Percentiles rank a stretch among this genome's conserved stretches.
These are phyloP conservation scores for Colletotrichum destructivum DNA, from an alignment of 2,329 filamentous ascomycete species.

Conservation along the genomic window DNA sequence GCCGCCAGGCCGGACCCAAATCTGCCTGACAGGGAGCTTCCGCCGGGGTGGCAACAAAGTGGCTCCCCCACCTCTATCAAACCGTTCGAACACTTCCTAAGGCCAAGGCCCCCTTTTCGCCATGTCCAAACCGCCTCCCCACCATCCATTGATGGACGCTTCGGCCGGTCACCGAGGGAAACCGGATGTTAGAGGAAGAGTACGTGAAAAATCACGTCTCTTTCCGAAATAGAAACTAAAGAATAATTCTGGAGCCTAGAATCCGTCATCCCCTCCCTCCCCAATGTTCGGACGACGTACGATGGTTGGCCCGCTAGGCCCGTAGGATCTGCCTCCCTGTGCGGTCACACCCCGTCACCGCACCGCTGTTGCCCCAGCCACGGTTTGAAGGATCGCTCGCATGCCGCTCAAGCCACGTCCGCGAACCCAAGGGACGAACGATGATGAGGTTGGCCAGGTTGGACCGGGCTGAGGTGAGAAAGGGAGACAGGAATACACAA, in stretches of 20 bases:
- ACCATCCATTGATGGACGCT: not conserved
- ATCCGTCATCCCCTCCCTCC: constrained; percentile 25
- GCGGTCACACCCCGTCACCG: constrained; percentile 20
- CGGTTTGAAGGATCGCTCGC: constrained; percentile 31
- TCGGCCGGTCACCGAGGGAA: not conserved
- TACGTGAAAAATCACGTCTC: not conserved
- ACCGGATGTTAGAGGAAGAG: not conserved
- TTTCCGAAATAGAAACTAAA: constrained; percentile 34
- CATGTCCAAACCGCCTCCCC: too few species aligned
- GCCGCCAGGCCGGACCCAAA: not conserved
- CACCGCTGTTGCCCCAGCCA: constrained; percentile 33
- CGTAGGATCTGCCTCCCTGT: constrained; percentile 38
- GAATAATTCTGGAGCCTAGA: constrained; percentile 36
- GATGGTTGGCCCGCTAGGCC: constrained; percentile 32
- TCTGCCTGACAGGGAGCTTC: constrained; percentile 8
- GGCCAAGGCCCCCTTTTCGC: not conserved
- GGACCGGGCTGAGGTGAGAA: constrained; percentile 36
- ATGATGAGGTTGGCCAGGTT: constrained; percentile 5
- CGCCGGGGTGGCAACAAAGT: not conserved
- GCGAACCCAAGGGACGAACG: not conserved
- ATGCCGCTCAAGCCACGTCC: constrained; percentile 34
- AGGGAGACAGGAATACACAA: constrained; percentile 1
- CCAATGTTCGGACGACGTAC: constrained; percentile 23
- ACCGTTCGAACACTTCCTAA: not conserved
- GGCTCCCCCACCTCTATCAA: not conserved